Base-by-base conservation (phyloP, 768 basidiomycete species). In the Lactarius tabidus region DNA sequence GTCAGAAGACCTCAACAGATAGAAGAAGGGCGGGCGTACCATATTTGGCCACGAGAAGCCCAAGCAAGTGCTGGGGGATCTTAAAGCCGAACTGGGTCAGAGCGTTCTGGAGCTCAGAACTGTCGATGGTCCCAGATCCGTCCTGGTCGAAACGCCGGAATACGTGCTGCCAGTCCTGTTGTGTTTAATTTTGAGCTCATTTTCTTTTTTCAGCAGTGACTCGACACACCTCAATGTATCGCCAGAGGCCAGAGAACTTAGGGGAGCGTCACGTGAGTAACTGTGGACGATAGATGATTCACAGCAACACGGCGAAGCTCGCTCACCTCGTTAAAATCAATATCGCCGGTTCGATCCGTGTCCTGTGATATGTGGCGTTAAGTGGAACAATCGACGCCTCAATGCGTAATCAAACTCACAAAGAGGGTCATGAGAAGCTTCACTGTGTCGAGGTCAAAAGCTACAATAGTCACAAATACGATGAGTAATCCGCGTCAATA, bases 391-490 rank as follows among this genome's bases (percentile, higher is more conserved):
- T 18, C 36, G 18, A 17, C 18, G 57, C n/a, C 6, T 39, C 31
- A n/a, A 18, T 26, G 23, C 9, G 45, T 15, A 17, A 31, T 33
- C n/a, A 6, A 23, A 74, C 87, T 70, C 57, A 90, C 90, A 74
- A 94, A 93, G 67, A 93, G 82, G 36, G 80, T 79, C 87, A 94
- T 91, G 66, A 93, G 78, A 39, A 92, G 80, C 78, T 90, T 92
- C 73, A 93, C 89, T n/a, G 92, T 93, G 71, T 93, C 92, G 62
- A 90, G 76, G 76, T 93, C 91, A 71, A 93, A 93, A 12, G 87
- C 90, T 91, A 59, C 15, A 39, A 43, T 59, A 38, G 17, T 12
- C 6, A 31, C 17, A 15, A 41, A 52, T 12, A 61, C 23, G 15
- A 2, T 54, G 31, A 31, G 52, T 45, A 23, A 45, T 48, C 23